phyloP scores from a whole-genome alignment of 2,329 filamentous ascomycete genomes.

The Pseudopithomyces maydicus region DNA sequence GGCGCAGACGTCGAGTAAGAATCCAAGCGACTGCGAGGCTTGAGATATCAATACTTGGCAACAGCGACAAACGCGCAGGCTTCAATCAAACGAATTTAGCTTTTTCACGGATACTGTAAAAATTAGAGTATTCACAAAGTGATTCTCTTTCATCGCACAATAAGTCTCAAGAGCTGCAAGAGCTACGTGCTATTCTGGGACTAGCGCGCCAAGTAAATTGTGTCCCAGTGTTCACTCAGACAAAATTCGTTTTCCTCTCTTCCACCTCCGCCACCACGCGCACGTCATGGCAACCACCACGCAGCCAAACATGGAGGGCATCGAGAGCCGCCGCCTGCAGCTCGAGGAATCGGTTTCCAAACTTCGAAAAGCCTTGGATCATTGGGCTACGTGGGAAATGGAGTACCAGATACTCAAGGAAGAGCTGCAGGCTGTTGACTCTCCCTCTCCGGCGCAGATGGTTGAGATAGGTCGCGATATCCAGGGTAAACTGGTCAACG shows the following conservation, averaged over 20 bases:
- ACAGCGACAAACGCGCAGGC: background rate
- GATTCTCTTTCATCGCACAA: background rate
- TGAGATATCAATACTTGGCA: background rate
- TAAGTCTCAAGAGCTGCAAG: conserved; percentile 2
- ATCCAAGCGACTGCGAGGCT: background rate
- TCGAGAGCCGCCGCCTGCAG: conserved; percentile 75
- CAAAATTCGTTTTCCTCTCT: conserved; percentile 6
- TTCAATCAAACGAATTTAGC: too few relatives aligned
- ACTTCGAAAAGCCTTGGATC: conserved; percentile 75
- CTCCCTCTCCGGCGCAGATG: conserved; percentile 34
- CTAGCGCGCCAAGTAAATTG: conserved; percentile 26
- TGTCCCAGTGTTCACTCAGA: conserved; percentile 4
- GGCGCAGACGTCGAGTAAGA: conserved; percentile 17
- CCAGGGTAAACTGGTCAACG: conserved; percentile 67
- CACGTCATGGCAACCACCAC: conserved; percentile 30
- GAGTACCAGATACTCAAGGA: conserved; percentile 91
- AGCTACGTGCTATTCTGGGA: conserved; percentile 8
- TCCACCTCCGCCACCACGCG: conserved; percentile 5
- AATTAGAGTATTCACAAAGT: background rate
- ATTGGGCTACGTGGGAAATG: conserved; percentile 90
- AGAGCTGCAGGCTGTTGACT: conserved; percentile 64
- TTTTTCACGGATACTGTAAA: too few relatives aligned
- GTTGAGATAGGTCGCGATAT: conserved; percentile 61
- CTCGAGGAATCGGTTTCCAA: conserved; percentile 78
- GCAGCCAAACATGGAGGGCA: conserved; percentile 63